Evolutionary conservation across 2,329 filamentous ascomycete species (phyloP).

Genomic region (Hortaea sp.): DNA sequence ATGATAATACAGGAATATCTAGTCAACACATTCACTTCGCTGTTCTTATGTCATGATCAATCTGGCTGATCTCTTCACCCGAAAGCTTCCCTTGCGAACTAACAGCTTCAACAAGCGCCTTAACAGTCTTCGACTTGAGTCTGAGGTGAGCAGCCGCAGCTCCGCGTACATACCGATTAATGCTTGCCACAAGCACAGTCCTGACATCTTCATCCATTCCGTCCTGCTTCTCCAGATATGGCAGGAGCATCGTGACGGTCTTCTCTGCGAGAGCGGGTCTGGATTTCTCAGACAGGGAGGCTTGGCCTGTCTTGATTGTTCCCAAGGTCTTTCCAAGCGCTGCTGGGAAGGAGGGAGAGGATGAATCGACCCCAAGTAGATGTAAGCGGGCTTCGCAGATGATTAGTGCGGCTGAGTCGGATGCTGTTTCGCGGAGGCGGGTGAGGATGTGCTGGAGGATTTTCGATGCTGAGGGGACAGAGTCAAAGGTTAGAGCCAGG

Average conservation of each 20-base stretch:
- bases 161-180: constrained; percentile 22
- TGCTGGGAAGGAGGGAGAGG: constrained; percentile 61
- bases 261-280: constrained; percentile 33
- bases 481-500: constrained; percentile 61
- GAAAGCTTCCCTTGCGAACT: not conserved
- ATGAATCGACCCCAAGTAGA: constrained; percentile 53
- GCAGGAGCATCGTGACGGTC: constrained; percentile 40
- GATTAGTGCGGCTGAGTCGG: constrained; percentile 47
- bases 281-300: constrained; percentile 24
- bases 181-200: constrained; percentile 38
- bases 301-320: constrained; percentile 46
- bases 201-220: constrained; percentile 44
- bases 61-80: not conserved
- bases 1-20: too few species aligned
- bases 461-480: constrained; percentile 52
- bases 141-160: not conserved
- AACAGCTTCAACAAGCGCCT: not conserved
- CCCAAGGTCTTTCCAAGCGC: constrained; percentile 58
- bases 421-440: constrained; percentile 42
- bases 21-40: not conserved
- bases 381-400: constrained; percentile 63
- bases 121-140: not conserved
- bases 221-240: constrained; percentile 27
- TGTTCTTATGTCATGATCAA: not conserved
- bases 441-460: constrained; percentile 67